Conservation (phyloP, 495 filamentous ascomycete genomes). For the Aspergillus carlsbadensis region DNA sequence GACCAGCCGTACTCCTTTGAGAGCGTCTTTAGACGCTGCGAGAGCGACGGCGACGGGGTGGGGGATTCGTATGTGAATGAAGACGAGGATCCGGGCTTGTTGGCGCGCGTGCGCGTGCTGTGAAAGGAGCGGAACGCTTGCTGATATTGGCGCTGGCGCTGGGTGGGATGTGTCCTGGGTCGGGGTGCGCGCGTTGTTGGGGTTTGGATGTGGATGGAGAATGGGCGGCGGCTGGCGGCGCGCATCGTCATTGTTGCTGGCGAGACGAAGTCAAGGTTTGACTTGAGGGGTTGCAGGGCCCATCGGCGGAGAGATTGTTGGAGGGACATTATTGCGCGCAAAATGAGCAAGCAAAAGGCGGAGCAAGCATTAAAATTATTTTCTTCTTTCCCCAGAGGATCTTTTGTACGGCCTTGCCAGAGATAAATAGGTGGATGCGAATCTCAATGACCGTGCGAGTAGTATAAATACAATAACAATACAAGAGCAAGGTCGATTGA, state of each 20-base stretch:
- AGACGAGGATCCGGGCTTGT: background rate
- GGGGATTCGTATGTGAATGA: slow-evolving; percentile 4
- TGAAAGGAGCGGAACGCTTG: slow-evolving; percentile 27
- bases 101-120: slow-evolving; percentile 20
- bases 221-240: slow-evolving; percentile 7
- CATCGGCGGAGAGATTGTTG: slow-evolving; percentile 1
- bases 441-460: too few species aligned
- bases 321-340: slow-evolving; percentile 3
- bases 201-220: slow-evolving; percentile 1
- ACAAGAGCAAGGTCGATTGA: background rate
- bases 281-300: background rate
- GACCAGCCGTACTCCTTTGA: slow-evolving; percentile 93
- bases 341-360: too few species aligned
- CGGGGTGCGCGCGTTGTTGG: background rate
- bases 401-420: background rate
- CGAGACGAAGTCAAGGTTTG: background rate
- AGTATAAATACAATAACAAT: background rate
- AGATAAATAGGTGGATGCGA: background rate
- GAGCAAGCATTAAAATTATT: too few species aligned
- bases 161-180: background rate
- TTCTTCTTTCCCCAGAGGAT: background rate
- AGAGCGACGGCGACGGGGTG: slow-evolving; percentile 52
- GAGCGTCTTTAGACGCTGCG: slow-evolving; percentile 73
- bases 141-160: background rate
- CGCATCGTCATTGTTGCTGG: background rate